Conservation (phyloP, 371 early-diverging fungal species). For the Mucor racemosus region DNA sequence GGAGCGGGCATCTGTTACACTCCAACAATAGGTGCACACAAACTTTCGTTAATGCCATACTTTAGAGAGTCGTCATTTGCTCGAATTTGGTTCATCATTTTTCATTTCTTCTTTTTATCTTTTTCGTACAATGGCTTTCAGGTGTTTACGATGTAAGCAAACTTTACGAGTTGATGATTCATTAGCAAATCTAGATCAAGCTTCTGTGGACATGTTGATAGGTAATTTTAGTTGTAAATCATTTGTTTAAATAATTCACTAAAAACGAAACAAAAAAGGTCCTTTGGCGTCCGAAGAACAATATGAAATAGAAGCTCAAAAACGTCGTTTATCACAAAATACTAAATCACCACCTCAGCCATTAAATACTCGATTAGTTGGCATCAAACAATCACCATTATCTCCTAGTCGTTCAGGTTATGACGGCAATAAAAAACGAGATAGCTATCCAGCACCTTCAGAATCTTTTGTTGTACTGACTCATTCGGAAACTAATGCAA, state of each 20-base stretch:
- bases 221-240: constrained; percentile 16
- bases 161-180: constrained; percentile 65
- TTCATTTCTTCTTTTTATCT: background rate
- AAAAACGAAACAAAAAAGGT: constrained; percentile 11
- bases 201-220: constrained; percentile 50
- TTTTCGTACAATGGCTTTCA: constrained; percentile 26
- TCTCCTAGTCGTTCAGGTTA: constrained; percentile 1
- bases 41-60: no score
- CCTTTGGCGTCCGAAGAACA: constrained; percentile 42
- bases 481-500: constrained; percentile 37
- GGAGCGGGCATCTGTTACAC: background rate
- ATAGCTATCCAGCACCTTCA: constrained; percentile 42
- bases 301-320: constrained; percentile 17
- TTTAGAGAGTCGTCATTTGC: no score
- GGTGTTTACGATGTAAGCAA: constrained; percentile 66
- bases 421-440: constrained; percentile 18
- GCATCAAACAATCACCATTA: constrained; percentile 6
- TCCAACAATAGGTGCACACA: no score
- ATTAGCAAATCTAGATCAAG: constrained; percentile 54
- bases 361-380: constrained; percentile 11
- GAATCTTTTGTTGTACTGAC: constrained; percentile 65
- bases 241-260: background rate
- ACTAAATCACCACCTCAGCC: background rate
- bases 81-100: no score
- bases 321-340: constrained; percentile 7